phyloP scores from a whole-genome alignment of 2,329 filamentous ascomycete species.

The Ophiostoma triangulosporum region DNA sequence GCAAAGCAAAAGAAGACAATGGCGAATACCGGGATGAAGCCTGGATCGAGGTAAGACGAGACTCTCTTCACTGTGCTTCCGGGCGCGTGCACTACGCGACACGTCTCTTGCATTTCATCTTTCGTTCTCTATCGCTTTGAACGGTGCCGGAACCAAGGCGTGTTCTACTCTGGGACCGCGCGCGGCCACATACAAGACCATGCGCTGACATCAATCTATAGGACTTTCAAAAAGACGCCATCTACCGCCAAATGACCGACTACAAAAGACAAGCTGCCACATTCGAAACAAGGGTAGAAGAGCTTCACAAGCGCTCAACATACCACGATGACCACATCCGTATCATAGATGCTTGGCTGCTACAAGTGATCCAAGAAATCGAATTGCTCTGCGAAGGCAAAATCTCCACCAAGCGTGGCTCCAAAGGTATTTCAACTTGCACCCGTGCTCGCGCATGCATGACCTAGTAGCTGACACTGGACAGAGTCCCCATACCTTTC shows the following conservation, averaged over 20 bases:
- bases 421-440: slow-evolving; percentile 24
- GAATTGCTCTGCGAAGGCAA: slow-evolving; percentile 42
- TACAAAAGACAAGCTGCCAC: slow-evolving; percentile 83
- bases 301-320: slow-evolving; percentile 61
- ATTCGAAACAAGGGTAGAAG: slow-evolving; percentile 67
- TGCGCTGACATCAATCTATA: slow-evolving; percentile 28
- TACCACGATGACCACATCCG: slow-evolving; percentile 90
- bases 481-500: slow-evolving; percentile 43
- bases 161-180: background rate
- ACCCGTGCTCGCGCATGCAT: background rate
- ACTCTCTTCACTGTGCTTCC: slow-evolving; percentile 18
- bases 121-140: background rate
- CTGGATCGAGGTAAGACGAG: slow-evolving; percentile 49
- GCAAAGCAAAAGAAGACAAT: slow-evolving; percentile 36
- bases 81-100: slow-evolving; percentile 2
- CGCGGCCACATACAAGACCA: background rate
- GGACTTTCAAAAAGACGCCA: slow-evolving; percentile 92
- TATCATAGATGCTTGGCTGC: slow-evolving; percentile 84
- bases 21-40: slow-evolving; percentile 44
- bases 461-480: background rate
- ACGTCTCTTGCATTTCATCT: background rate
- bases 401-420: slow-evolving; percentile 28
- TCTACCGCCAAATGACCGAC: slow-evolving; percentile 94
- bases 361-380: slow-evolving; percentile 53
- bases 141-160: background rate